Evolutionary conservation across 805 yeast genomes (phyloP).

Genomic region (Kazachstania bromeliacearum): DNA sequence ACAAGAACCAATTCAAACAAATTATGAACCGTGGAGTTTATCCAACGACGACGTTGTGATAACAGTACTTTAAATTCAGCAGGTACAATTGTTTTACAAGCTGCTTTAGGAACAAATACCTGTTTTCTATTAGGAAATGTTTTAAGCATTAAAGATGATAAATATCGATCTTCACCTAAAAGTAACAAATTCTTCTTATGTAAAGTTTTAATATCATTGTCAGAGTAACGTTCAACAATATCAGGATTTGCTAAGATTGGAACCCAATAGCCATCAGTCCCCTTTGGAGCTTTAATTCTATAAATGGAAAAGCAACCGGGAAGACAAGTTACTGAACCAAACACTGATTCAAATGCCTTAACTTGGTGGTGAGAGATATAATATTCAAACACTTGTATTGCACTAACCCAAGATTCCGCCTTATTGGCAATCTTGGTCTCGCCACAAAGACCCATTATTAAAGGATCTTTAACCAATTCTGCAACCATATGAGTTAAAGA

Average conservation of each 20-base stretch:
- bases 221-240: slow-evolving; percentile 84
- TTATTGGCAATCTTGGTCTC: slow-evolving; percentile 89
- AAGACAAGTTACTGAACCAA: slow-evolving; percentile 89
- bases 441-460: slow-evolving; percentile 88
- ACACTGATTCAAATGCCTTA: slow-evolving; percentile 89
- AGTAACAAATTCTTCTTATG: slow-evolving; percentile 79
- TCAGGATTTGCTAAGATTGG: slow-evolving; percentile 90
- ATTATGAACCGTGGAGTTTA: slow-evolving; percentile 88
- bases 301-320: slow-evolving; percentile 95
- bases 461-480: slow-evolving; percentile 78
- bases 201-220: slow-evolving; percentile 71
- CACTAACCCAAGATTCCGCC: slow-evolving; percentile 76
- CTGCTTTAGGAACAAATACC: slow-evolving; percentile 81
- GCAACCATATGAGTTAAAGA: slow-evolving; percentile 84
- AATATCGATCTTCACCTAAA: slow-evolving; percentile 83
- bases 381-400: slow-evolving; percentile 88
- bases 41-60: slow-evolving; percentile 95
- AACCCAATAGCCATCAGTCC: slow-evolving; percentile 74
- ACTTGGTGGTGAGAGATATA: slow-evolving; percentile 91
- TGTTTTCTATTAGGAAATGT: slow-evolving; percentile 88
- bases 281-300: slow-evolving; percentile 83
- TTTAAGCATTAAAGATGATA: slow-evolving; percentile 74
- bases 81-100: slow-evolving; percentile 88
- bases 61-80: slow-evolving; percentile 65
- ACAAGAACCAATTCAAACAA: slow-evolving; percentile 79